Conservation (phyloP, 108 stramenopile species). For the Asterionellopsis glacialis region DNA sequence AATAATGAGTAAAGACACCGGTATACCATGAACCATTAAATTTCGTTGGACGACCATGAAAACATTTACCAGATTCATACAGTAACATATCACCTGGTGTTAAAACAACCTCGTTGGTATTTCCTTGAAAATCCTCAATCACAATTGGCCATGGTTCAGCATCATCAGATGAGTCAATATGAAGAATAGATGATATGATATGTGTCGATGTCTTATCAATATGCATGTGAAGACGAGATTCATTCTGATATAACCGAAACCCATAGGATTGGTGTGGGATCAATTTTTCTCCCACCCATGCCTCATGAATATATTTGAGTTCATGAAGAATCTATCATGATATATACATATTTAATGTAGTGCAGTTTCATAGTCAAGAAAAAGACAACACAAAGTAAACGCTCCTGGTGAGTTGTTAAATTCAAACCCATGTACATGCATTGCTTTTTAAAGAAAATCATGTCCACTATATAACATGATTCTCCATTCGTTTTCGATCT, state of each 20-base stretch:
- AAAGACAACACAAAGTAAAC: background rate
- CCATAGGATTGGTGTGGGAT: constrained; percentile 62
- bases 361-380: background rate
- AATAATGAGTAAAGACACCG: constrained; percentile 71
- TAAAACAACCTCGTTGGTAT: constrained; percentile 46
- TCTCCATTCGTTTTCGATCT: no score
- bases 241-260: constrained; percentile 71
- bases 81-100: constrained; percentile 78
- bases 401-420: background rate
- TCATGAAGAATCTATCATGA: constrained; percentile 40
- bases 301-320: constrained; percentile 58
- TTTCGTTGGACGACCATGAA: constrained; percentile 70
- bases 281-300: constrained; percentile 55
- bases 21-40: constrained; percentile 74
- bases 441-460: background rate
- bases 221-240: constrained; percentile 73
- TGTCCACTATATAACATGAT: no score
- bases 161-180: constrained; percentile 76
- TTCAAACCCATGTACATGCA: background rate
- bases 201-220: constrained; percentile 74
- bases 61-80: constrained; percentile 81
- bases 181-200: constrained; percentile 78
- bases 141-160: constrained; percentile 75
- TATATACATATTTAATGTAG: background rate
- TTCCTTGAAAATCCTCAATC: constrained; percentile 60